Base-by-base conservation (phyloP, 345 rosid genomes). In the Lenwebbia sp. region DNA sequence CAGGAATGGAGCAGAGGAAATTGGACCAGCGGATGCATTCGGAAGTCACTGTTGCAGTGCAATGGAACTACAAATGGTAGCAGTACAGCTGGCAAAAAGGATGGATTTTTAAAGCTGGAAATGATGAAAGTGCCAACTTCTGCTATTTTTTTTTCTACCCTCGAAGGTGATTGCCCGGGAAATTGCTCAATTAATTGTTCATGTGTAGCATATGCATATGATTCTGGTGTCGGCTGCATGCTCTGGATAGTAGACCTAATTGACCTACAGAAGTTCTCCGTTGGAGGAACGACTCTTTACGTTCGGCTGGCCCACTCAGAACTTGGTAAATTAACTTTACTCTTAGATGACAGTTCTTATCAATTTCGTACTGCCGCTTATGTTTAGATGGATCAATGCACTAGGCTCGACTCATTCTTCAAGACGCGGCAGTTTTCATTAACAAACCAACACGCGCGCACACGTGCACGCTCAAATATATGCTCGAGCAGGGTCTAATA, bases 21-120 rank as follows among this genome's bases (percentile, higher is more conserved):
- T 78, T 90, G 90, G 91, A 83, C 85, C 23, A 10, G 82, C 50
- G 91, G 91, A 23, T 90, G 91, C 84, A 85, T 86, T 54, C 86
- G 91, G 65, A 88, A 28, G 75, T 70, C 65, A 3, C 6, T 17
- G 10, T 53, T 88, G 86, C 85, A 86, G 78, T 89, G 92, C 70
- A 85, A 86, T 50, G 85, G 62, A 50, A 23, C 47, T 4, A 4
- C 10, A 25, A 82, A 49, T 65, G 37, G 85, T 44, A 54, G 75
- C 41, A 58, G 78, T 28, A 50, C 44, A 8, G 86, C 78, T 25
- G 22, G 86, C 26, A 88, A 62, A 57, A 53, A 55, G 78, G 91
- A 89, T 82, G 87, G 76, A 7, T 89, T 89, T 86, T 40, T 82
- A 25, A 86, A 57, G 85, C 56, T 88, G 19, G 47, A 82, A 53